These are phyloP conservation scores for Pittosporum tobira DNA, from an alignment of 129 eudicot species.

Conservation along the genomic window DNA sequence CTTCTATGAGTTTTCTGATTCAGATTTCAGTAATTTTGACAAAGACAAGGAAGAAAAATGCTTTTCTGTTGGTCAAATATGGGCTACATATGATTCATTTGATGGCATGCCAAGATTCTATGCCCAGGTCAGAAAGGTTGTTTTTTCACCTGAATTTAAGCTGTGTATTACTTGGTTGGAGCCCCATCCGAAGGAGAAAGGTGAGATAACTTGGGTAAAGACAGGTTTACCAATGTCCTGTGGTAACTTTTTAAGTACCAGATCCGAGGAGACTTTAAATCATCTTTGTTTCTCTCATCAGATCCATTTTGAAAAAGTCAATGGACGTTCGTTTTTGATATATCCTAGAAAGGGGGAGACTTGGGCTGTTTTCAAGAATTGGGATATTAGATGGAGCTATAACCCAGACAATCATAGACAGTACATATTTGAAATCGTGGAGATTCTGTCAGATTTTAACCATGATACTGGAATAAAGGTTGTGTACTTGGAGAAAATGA, in stretches of 20 bases:
- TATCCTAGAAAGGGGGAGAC: slow-evolving; percentile 36
- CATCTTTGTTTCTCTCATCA: slow-evolving; percentile 34
- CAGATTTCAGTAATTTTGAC: too few species aligned
- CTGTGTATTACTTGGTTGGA: slow-evolving; percentile 35
- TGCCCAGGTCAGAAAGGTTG: too few species aligned
- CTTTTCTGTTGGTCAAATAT: too few species aligned
- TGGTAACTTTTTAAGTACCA: slow-evolving; percentile 23
- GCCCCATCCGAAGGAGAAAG: slow-evolving; percentile 22
- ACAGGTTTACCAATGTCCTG: slow-evolving; percentile 27
- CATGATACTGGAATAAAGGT: slow-evolving; percentile 21
- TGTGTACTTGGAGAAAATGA: slow-evolving; percentile 29
- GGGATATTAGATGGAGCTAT: slow-evolving; percentile 36
- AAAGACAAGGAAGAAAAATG: too few species aligned
- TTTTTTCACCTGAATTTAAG: slow-evolving; percentile 23
- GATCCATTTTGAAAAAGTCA: slow-evolving; percentile 18
- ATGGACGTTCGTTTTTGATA: slow-evolving; percentile 11
- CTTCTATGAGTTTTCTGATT: too few species aligned
- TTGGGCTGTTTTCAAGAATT: slow-evolving; percentile 41
- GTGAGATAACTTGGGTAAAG: slow-evolving; percentile 19
- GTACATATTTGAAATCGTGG: slow-evolving; percentile 36
- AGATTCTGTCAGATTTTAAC: slow-evolving; percentile 30
- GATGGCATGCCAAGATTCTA: too few species aligned
- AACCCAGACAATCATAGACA: slow-evolving; percentile 18
- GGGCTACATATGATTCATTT: too few species aligned
- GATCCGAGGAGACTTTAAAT: slow-evolving; percentile 11